Evolutionary conservation across 768 basidiomycete species (phyloP), one percentile per base, ranked within the genome.

Genomic region (Auricularia sp.): DNA sequence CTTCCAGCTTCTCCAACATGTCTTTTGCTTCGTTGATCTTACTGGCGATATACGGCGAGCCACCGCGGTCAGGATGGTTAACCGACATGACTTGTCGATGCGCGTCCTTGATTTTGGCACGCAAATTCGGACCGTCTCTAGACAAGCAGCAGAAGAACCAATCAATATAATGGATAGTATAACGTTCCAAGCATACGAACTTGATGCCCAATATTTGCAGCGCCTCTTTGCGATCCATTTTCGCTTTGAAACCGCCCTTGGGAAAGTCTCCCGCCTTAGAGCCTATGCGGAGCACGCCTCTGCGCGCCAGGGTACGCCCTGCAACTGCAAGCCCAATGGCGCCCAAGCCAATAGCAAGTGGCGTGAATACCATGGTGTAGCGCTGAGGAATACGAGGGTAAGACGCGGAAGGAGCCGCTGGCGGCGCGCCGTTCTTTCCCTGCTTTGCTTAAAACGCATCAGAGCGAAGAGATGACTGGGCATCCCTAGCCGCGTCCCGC

Each of bases 1-100:
- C 81, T 61, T 88, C 86, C n/a, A 81, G 81, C 73, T 89, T 91
- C 39, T 97, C 94, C 59, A 97, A 74, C 64, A 96, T 68, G 70
- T 93, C 96, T 73, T 97, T 98, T 0, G 96, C 97, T 72, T 99
- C 97, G 75, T 99, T 99, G 67, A 98, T 96, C 82, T 99, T 98
- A 71, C 93, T 94, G 12, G 97, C 95, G 61, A 98, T 78, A 76
- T 98, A 99, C 6, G 97, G 97, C n/a, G 94, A 91, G 36, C 97
- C 97, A 39, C 97, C 97, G 66, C 97, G 83, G 79, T 99, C 97
- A 11, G 97, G 97, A 77, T 99, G 97, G 77, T 99, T 99, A 35
- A 93, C 91, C 61, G 98, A 83, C 97, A 99, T 99, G 69, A 99
- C 91, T 43, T 89, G 85, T 64, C 96, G 86, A 77, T 99, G 97